These are phyloP conservation scores for Phytopythium oedochilum DNA, from an alignment of 352 stramenopile genomes.

Conservation along the genomic window DNA sequence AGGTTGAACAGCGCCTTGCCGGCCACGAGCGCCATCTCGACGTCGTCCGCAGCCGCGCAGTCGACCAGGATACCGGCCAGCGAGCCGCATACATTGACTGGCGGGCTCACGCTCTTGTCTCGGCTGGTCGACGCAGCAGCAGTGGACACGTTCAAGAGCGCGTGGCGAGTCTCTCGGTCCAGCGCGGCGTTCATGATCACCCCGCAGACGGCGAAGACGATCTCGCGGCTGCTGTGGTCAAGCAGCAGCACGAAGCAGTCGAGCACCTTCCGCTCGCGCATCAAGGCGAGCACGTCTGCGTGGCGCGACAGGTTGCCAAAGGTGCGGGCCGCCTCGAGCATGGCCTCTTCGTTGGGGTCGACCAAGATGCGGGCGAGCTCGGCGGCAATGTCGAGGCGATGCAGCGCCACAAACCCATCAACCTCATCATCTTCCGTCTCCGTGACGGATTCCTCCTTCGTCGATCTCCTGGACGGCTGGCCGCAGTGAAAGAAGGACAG, in stretches of 20 bases:
- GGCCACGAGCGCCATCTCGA: constrained; percentile 70
- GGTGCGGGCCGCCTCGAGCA: constrained; percentile 74
- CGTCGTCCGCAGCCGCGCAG: constrained; percentile 48
- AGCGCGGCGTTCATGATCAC: constrained; percentile 84
- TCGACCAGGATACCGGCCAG: constrained; percentile 55
- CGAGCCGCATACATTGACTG: constrained; percentile 30
- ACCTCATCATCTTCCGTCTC: neutral
- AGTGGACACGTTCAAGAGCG: constrained; percentile 21
- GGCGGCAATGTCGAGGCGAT: constrained; percentile 34
- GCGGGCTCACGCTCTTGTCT: neutral
- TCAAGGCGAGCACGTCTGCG: constrained; percentile 48
- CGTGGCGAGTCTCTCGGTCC: constrained; percentile 27
- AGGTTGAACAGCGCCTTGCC: constrained; percentile 86
- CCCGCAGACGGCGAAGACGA: constrained; percentile 75
- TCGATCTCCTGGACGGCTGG: no score
- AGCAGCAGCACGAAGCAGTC: constrained; percentile 72
- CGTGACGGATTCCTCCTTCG: neutral
- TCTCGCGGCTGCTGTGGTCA: constrained; percentile 68
- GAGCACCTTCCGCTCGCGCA: constrained; percentile 56
- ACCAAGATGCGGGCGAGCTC: constrained; percentile 49
- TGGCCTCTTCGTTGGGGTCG: constrained; percentile 75
- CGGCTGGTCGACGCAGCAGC: constrained; percentile 7
- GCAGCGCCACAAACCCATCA: constrained; percentile 36
- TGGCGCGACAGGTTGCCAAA: constrained; percentile 86
- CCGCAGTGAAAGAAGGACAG: constrained; percentile 63